Evolutionary conservation across 495 filamentous ascomycete species (phyloP).

Genomic region (Penicillium desertorum): DNA sequence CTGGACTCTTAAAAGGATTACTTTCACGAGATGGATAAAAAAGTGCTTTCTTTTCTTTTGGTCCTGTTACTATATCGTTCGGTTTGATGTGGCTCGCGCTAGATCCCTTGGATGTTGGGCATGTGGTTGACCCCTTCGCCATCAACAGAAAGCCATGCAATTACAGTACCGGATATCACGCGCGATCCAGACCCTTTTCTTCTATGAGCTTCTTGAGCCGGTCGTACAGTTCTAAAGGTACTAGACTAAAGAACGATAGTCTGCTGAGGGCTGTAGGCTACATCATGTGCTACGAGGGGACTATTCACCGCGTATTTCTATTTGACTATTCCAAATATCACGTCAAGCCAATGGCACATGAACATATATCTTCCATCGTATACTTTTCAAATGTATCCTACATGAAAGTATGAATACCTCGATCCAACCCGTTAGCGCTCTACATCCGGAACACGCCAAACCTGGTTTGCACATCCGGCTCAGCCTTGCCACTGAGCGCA

Average conservation of each 20-base stretch:
- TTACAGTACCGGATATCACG: neutral
- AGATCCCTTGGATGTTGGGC: neutral
- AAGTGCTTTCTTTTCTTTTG: slow-evolving; percentile 21
- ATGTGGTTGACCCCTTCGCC: neutral
- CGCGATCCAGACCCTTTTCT: neutral
- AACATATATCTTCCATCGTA: neutral
- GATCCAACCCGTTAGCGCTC: neutral
- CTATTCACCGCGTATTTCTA: neutral
- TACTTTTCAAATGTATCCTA: neutral
- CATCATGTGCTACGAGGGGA: neutral
- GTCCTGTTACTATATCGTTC: slow-evolving; percentile 5
- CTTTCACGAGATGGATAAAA: slow-evolving; percentile 17
- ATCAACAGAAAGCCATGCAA: neutral
- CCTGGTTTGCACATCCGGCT: slow-evolving; percentile 60
- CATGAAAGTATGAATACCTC: neutral
- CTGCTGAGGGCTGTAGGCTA: neutral
- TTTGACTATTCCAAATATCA: neutral
- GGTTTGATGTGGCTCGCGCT: neutral
- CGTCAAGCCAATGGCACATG: neutral
- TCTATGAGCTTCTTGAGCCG: neutral
- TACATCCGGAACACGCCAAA: slow-evolving; percentile 99
- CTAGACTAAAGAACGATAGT: neutral
- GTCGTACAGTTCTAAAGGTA: neutral
- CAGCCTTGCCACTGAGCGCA: slow-evolving; percentile 65
- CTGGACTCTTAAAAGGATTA: slow-evolving; percentile 22